Conservation (phyloP, 1,284 basidiomycete species). For the Rhizoctonia solani region DNA sequence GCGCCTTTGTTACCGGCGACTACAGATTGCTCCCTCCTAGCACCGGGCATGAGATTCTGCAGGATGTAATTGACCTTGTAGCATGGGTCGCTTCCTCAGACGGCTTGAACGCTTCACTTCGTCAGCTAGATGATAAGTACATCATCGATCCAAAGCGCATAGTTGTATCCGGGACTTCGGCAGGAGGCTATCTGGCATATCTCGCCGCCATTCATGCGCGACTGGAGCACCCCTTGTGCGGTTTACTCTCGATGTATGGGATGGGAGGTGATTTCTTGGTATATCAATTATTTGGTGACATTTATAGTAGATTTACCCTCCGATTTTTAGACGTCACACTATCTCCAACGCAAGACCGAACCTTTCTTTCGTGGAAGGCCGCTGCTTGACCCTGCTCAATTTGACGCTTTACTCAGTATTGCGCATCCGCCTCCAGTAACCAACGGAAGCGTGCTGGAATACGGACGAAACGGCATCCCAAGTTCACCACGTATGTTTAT, state of each 20-base stretch:
- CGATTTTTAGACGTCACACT: slow-evolving; percentile 46
- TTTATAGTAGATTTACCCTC: background rate
- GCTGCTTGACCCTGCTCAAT: slow-evolving; percentile 46
- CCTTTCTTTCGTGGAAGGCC: slow-evolving; percentile 52
- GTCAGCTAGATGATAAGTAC: slow-evolving; percentile 39
- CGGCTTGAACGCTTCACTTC: slow-evolving; percentile 41
- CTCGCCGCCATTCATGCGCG: slow-evolving; percentile 57
- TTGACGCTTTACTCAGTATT: slow-evolving; percentile 46
- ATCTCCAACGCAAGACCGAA: slow-evolving; percentile 48
- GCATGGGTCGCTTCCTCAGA: slow-evolving; percentile 48
- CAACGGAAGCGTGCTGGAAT: slow-evolving; percentile 55
- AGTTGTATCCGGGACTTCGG: slow-evolving; percentile 61
- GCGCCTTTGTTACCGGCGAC: slow-evolving; percentile 62
- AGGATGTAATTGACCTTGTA: slow-evolving; percentile 61
- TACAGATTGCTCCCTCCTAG: slow-evolving; percentile 62
- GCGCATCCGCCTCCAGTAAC: slow-evolving; percentile 44
- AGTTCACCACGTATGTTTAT: slow-evolving; percentile 66
- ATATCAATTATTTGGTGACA: slow-evolving; percentile 40
- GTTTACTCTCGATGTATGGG: slow-evolving; percentile 60
- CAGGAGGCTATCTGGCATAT: slow-evolving; percentile 66
- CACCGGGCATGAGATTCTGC: slow-evolving; percentile 59
- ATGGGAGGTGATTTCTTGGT: slow-evolving; percentile 66
- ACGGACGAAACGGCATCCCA: slow-evolving; percentile 51
- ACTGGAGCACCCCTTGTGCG: slow-evolving; percentile 46
- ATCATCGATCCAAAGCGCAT: slow-evolving; percentile 53